Evolutionary conservation across 2,329 filamentous ascomycete species (phyloP).

Genomic region (Ophiosphaerella herpotricha): DNA sequence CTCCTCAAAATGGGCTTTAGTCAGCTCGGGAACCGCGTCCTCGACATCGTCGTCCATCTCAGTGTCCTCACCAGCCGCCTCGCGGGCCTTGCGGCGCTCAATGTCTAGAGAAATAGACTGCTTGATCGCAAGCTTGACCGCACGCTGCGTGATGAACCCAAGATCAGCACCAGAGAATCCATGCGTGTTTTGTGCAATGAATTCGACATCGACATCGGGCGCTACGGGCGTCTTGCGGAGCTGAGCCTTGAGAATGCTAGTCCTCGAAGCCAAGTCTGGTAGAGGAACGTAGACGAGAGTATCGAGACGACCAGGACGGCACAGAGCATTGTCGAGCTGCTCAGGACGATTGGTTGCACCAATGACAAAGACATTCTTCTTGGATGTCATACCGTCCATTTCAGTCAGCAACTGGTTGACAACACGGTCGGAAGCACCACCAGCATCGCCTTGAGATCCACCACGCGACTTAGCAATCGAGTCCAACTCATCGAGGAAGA

Average conservation of each 20-base stretch:
- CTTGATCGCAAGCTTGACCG: conserved; percentile 99
- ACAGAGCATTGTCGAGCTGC: conserved; percentile 96
- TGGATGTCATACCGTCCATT: conserved; percentile 99
- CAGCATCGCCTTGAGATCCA: conserved; percentile 92
- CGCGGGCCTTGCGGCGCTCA: conserved; percentile 84
- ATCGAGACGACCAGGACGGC: conserved; percentile 97
- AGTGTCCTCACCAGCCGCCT: conserved; percentile 71
- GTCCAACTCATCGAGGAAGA: conserved; percentile 98
- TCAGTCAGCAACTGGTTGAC: conserved; percentile 99
- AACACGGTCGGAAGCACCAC: conserved; percentile 97
- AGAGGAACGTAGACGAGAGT: conserved; percentile 98
- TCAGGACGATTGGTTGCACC: conserved; percentile 98
- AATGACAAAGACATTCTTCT: conserved; percentile 99
- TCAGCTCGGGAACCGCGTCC: conserved; percentile 94
- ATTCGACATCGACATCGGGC: conserved; percentile 81
- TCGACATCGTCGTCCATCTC: conserved; percentile 77
- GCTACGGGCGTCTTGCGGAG: conserved; percentile 97
- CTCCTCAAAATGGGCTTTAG: conserved; percentile 97
- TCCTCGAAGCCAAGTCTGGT: conserved; percentile 87
- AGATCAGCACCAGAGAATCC: conserved; percentile 99
- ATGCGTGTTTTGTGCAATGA: conserved; percentile 95
- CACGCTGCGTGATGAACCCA: conserved; percentile 97
- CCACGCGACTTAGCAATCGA: conserved; percentile 99
- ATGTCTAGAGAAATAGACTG: conserved; percentile 89
- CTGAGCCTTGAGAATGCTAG: conserved; percentile 90